Conservation (phyloP, 2,329 filamentous ascomycete genomes). For the Aureobasidium mangrovei region DNA sequence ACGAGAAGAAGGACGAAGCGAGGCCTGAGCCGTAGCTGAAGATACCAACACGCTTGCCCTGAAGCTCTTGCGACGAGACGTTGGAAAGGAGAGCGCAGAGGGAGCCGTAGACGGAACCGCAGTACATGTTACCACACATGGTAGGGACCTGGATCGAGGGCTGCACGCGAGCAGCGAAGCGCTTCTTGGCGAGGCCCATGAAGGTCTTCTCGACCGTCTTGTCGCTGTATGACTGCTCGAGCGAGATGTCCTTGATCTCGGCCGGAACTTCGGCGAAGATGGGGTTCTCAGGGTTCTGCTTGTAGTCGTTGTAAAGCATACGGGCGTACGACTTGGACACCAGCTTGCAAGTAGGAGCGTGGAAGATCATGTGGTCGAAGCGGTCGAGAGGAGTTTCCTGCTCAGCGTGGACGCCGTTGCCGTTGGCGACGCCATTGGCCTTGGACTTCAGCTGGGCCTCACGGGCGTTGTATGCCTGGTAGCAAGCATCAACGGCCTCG, state of each 20-base stretch:
- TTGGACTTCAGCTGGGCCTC: slow-evolving; percentile 39
- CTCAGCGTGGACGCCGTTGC: slow-evolving; percentile 34
- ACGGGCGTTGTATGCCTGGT: slow-evolving; percentile 45
- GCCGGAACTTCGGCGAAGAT: slow-evolving; percentile 43
- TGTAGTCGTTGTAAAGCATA: slow-evolving; percentile 45
- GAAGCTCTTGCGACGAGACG: slow-evolving; percentile 35
- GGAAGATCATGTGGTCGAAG: slow-evolving; percentile 49
- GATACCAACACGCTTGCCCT: slow-evolving; percentile 43
- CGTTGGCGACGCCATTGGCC: slow-evolving; percentile 32
- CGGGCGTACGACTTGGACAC: slow-evolving; percentile 47
- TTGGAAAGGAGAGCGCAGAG: slow-evolving; percentile 41
- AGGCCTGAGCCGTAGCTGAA: slow-evolving; percentile 47
- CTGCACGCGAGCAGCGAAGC: slow-evolving; percentile 41
- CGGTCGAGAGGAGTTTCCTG: slow-evolving; percentile 41
- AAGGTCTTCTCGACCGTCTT: slow-evolving; percentile 47
- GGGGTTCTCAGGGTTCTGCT: slow-evolving; percentile 37
- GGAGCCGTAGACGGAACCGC: slow-evolving; percentile 43
- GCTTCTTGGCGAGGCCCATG: slow-evolving; percentile 44
- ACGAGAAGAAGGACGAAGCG: slow-evolving; percentile 42
- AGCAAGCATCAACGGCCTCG: slow-evolving; percentile 44
- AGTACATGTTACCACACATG: slow-evolving; percentile 50
- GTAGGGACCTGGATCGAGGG: slow-evolving; percentile 43
- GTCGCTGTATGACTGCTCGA: slow-evolving; percentile 41
- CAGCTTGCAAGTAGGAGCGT: slow-evolving; percentile 46
- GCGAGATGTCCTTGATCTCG: slow-evolving; percentile 39